These are phyloP conservation scores for Saccharomycopsis selenospora DNA, from an alignment of 805 yeast species.

Conservation along the genomic window DNA sequence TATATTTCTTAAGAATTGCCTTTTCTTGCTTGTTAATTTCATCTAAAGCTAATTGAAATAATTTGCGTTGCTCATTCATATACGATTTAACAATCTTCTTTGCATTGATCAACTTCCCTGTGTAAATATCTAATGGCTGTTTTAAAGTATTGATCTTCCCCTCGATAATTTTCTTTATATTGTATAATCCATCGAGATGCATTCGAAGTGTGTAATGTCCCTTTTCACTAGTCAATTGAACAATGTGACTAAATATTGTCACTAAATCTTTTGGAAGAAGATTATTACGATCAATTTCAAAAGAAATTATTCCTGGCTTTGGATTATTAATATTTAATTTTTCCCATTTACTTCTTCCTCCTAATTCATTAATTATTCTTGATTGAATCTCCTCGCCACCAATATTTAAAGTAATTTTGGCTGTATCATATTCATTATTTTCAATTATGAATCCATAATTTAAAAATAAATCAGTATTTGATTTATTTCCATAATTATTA, in stretches of 20 bases:
- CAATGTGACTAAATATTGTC: slow-evolving; percentile 47
- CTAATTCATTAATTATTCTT: no score
- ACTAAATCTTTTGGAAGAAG: slow-evolving; percentile 41
- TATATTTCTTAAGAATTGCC: slow-evolving; percentile 35
- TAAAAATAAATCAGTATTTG: slow-evolving; percentile 73
- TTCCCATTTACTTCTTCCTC: slow-evolving; percentile 27
- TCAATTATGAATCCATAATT: slow-evolving; percentile 73
- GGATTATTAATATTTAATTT: slow-evolving; percentile 23
- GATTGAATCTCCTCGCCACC: slow-evolving; percentile 21
- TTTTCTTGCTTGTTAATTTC: slow-evolving; percentile 40
- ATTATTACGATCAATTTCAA: slow-evolving; percentile 29
- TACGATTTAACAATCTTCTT: slow-evolving; percentile 38
- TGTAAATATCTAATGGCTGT: slow-evolving; percentile 22
- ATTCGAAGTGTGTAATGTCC: slow-evolving; percentile 41
- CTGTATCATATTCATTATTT: slow-evolving; percentile 49
- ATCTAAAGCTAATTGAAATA: slow-evolving; percentile 41
- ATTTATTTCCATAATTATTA: slow-evolving; percentile 84
- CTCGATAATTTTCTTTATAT: slow-evolving; percentile 43
- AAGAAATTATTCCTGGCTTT: slow-evolving; percentile 27
- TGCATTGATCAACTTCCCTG: slow-evolving; percentile 15
- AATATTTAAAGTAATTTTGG: slow-evolving; percentile 55
- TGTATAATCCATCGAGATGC: slow-evolving; percentile 53
- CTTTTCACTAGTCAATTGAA: slow-evolving; percentile 42
- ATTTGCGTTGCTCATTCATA: slow-evolving; percentile 40
- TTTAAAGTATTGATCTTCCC: slow-evolving; percentile 41